Evolutionary conservation across 129 eudicot species (phyloP).

Genomic region (Lactuca saligna): DNA sequence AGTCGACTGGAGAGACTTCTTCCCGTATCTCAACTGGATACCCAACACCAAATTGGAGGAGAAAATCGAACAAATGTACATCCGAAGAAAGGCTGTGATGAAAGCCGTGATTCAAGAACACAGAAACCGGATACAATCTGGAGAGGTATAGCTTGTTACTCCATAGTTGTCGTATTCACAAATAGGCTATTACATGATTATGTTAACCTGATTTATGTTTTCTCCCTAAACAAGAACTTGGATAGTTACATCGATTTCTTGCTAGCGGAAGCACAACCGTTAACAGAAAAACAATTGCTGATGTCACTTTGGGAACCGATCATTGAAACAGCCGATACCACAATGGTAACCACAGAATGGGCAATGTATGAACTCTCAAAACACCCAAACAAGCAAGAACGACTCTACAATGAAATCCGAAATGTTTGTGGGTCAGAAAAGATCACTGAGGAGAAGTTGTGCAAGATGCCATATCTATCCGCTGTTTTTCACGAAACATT

Average conservation of each 20-base stretch:
- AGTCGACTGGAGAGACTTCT: slow-evolving; percentile 69
- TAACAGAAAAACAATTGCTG: slow-evolving; percentile 38
- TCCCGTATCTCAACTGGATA: slow-evolving; percentile 54
- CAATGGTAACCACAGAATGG: slow-evolving; percentile 49
- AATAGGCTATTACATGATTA: no score
- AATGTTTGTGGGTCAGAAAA: slow-evolving; percentile 45
- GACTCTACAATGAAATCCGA: slow-evolving; percentile 36
- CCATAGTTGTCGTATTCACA: neutral
- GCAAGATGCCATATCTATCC: slow-evolving; percentile 42
- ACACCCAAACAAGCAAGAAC: slow-evolving; percentile 37
- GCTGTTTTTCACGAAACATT: slow-evolving; percentile 55
- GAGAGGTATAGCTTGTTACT: slow-evolving; percentile 35
- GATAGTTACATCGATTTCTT: slow-evolving; percentile 34
- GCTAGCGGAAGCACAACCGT: slow-evolving; percentile 35
- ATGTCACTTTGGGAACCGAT: slow-evolving; percentile 56
- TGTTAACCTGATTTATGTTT: neutral
- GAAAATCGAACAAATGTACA: slow-evolving; percentile 29
- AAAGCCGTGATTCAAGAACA: slow-evolving; percentile 40
- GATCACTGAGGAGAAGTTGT: slow-evolving; percentile 43
- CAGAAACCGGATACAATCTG: slow-evolving; percentile 28
- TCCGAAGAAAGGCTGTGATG: slow-evolving; percentile 45
- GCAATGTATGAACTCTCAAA: slow-evolving; percentile 52
- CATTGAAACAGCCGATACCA: slow-evolving; percentile 49
- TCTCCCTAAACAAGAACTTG: slow-evolving; percentile 12
- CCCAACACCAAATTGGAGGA: slow-evolving; percentile 38